phyloP scores from a whole-genome alignment of 176 grass and related monocot species.

The Carex parvula region DNA sequence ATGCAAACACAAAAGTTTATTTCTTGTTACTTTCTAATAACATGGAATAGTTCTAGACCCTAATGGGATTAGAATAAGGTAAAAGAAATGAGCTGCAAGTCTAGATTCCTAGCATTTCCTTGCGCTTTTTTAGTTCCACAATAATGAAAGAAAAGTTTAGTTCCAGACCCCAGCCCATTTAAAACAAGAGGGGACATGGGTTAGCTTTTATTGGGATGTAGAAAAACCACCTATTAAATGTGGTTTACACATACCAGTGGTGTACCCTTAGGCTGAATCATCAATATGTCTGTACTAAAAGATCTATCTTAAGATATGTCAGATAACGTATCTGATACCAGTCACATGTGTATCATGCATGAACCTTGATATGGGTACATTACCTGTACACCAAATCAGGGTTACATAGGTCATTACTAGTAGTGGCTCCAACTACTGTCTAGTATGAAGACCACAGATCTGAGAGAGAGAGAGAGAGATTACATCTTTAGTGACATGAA shows the following conservation, averaged over 20 bases:
- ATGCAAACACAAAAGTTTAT: not conserved
- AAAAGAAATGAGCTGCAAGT: not conserved
- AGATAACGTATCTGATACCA: not conserved
- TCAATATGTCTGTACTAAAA: not conserved
- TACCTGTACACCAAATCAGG: not conserved
- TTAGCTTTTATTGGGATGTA: not conserved
- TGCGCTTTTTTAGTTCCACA: not conserved
- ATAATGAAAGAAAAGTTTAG: not conserved
- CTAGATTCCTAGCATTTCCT: not conserved
- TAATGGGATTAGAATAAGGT: not conserved
- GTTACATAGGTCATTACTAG: not conserved
- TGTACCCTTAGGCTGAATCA: not conserved
- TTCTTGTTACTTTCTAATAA: not conserved
- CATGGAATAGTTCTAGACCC: not conserved
- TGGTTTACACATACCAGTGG: not conserved
- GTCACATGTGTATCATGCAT: not conserved
- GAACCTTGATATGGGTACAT: not conserved
- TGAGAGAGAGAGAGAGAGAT: not conserved
- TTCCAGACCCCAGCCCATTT: not conserved
- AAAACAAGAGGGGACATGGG: not conserved
- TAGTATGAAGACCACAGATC: not conserved
- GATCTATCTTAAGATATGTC: not conserved
- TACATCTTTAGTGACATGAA: constrained; percentile 60
- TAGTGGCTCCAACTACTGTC: constrained; percentile 8
- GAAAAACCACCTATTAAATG: not conserved